Conservation (phyloP, 805 yeast genomes). For the Candida caryicola region DNA sequence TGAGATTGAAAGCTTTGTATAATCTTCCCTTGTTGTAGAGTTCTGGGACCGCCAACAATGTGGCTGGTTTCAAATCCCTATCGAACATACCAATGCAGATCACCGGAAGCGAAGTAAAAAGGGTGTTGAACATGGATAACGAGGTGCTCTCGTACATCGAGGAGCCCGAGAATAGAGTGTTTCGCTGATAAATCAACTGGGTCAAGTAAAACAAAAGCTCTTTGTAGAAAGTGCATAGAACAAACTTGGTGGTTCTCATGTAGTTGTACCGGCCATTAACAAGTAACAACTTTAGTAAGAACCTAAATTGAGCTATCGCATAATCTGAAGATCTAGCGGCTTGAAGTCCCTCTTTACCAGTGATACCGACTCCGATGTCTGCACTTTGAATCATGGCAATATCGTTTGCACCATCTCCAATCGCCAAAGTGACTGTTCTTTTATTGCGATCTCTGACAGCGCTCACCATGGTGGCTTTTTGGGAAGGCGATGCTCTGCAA, state of each 20-base stretch:
- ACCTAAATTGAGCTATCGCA: slow-evolving; percentile 93
- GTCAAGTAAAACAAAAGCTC: slow-evolving; percentile 87
- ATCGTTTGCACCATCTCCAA: slow-evolving; percentile 99
- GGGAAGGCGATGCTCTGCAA: slow-evolving; percentile 96
- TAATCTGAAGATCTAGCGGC: slow-evolving; percentile 98
- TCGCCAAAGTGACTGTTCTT: slow-evolving; percentile 80
- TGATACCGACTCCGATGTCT: slow-evolving; percentile 97
- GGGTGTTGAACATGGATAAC: slow-evolving; percentile 92
- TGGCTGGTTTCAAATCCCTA: slow-evolving; percentile 83
- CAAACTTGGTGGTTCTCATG: slow-evolving; percentile 86
- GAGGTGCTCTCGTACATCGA: slow-evolving; percentile 96
- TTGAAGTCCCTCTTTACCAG: slow-evolving; percentile 99
- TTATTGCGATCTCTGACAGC: slow-evolving; percentile 71
- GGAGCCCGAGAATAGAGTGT: slow-evolving; percentile 87
- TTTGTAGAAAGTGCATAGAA: slow-evolving; percentile 90
- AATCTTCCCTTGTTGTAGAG: slow-evolving; percentile 74
- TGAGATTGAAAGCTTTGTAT: slow-evolving; percentile 69
- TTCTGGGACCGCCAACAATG: slow-evolving; percentile 89
- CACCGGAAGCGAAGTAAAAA: slow-evolving; percentile 91
- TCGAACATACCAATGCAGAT: slow-evolving; percentile 94
- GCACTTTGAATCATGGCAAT: slow-evolving; percentile 99
- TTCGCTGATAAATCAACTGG: slow-evolving; percentile 82
- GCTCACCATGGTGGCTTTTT: slow-evolving; percentile 86
- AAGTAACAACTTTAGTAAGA: slow-evolving; percentile 70
- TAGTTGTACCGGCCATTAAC: slow-evolving; percentile 98